Evolutionary conservation across 495 filamentous ascomycete species (phyloP).

Genomic region (Pyrenopolyporus hunteri): DNA sequence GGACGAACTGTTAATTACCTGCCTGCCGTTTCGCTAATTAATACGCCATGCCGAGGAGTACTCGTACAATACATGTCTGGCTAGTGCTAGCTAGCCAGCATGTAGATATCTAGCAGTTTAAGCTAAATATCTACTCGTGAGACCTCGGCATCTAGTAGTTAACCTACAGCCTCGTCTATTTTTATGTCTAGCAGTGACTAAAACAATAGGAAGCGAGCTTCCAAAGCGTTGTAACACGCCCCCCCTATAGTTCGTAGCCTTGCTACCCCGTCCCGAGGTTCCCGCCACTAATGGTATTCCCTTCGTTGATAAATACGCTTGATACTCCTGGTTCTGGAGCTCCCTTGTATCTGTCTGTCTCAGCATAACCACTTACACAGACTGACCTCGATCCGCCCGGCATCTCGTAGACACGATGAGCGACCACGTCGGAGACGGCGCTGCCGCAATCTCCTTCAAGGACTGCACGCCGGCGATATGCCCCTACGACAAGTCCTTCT

Average conservation of each 20-base stretch:
- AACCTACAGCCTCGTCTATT: background rate
- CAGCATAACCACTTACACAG: background rate
- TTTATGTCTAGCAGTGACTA: background rate
- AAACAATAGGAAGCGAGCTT: background rate
- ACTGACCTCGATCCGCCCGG: background rate
- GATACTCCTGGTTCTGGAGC: background rate
- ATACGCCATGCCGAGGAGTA: too few relatives aligned
- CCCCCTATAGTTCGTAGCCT: background rate
- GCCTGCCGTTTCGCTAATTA: too few relatives aligned
- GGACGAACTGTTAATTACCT: too few relatives aligned
- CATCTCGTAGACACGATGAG: constrained; percentile 12
- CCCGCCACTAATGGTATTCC: background rate
- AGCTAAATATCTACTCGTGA: too few relatives aligned
- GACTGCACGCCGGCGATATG: constrained; percentile 25
- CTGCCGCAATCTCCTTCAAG: constrained; percentile 9
- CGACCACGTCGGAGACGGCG: constrained; percentile 2
- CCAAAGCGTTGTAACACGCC: background rate
- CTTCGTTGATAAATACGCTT: background rate
- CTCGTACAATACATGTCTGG: too few relatives aligned
- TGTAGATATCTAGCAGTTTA: too few relatives aligned
- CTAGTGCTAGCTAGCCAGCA: too few relatives aligned
- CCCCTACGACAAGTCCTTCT: constrained; percentile 43
- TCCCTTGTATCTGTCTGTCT: background rate
- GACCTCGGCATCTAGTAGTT: too few relatives aligned
- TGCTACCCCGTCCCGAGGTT: background rate